Evolutionary conservation across 2,329 filamentous ascomycete species (phyloP).

Genomic region (Plenodomus lindquistii): DNA sequence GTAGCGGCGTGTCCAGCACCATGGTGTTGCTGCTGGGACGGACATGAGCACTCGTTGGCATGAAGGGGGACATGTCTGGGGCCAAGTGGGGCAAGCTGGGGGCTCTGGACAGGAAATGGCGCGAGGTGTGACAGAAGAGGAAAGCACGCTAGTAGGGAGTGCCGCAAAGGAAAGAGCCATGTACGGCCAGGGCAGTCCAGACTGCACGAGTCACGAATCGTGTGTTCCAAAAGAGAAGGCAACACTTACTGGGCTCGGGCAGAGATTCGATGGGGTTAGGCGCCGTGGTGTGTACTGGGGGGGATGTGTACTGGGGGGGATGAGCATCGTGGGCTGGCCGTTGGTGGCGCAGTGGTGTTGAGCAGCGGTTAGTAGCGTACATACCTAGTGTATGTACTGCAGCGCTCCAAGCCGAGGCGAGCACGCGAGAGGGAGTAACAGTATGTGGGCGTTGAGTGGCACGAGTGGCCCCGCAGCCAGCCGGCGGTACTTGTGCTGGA

Average conservation of each 20-base stretch:
- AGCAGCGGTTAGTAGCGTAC: slow-evolving; percentile 6
- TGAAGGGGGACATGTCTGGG: neutral
- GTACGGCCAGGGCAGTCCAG: neutral
- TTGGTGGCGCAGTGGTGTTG: slow-evolving; percentile 17
- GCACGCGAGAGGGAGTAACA: neutral
- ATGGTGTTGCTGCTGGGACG: slow-evolving; percentile 37
- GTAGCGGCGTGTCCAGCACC: slow-evolving; percentile 60
- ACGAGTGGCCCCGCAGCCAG: neutral
- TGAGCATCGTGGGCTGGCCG: slow-evolving; percentile 9
- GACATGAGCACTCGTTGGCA: slow-evolving; percentile 6
- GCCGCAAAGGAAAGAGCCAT: slow-evolving; percentile 7
- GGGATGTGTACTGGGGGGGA: slow-evolving; percentile 3
- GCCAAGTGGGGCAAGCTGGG: neutral
- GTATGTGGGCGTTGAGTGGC: neutral
- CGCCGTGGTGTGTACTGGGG: slow-evolving; percentile 13
- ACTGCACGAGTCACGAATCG: neutral
- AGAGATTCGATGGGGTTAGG: slow-evolving; percentile 19
- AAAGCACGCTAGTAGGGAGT: neutral
- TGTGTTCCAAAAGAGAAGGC: slow-evolving; percentile 7
- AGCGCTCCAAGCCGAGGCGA: neutral
- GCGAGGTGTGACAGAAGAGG: neutral
- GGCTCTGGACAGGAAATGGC: neutral
- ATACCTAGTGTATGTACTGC: neutral
- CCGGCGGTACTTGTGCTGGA: too few relatives aligned
- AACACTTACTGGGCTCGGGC: slow-evolving; percentile 23